Evolutionary conservation across 2,329 filamentous ascomycete species (phyloP).

Genomic region (Paecilomyces niveus): DNA sequence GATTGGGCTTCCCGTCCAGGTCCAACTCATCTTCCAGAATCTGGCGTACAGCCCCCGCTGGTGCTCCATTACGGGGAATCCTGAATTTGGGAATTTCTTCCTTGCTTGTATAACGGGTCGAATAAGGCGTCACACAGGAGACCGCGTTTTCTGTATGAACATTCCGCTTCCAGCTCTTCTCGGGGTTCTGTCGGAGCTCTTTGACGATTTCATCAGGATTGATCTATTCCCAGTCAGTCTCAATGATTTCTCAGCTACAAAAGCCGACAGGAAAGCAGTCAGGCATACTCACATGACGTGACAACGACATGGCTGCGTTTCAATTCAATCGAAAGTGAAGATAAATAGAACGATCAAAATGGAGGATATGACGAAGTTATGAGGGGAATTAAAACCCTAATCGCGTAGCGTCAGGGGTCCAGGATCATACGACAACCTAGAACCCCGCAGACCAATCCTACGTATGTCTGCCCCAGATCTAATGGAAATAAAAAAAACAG

Average conservation of each 20-base stretch:
- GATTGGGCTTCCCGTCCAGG: constrained; percentile 58
- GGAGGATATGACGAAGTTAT: too few species aligned
- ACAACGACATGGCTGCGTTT: constrained; percentile 1
- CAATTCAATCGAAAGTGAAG: neutral
- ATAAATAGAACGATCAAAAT: neutral
- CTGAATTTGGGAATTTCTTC: constrained; percentile 26
- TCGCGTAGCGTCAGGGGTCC: too few species aligned
- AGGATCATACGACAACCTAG: too few species aligned
- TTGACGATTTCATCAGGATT: constrained; percentile 20
- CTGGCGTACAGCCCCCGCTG: constrained; percentile 54
- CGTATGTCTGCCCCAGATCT: too few species aligned
- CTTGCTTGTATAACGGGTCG: constrained; percentile 23
- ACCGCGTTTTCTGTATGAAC: constrained; percentile 18
- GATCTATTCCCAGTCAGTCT: constrained; percentile 10
- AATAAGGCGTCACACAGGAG: constrained; percentile 23
- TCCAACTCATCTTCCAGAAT: constrained; percentile 58
- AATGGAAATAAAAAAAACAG: neutral
- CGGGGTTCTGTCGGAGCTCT: constrained; percentile 14
- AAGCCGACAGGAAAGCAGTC: neutral
- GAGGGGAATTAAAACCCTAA: too few species aligned
- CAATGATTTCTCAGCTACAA: neutral
- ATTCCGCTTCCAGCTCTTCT: constrained; percentile 17
- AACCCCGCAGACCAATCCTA: too few species aligned
- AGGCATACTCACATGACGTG: constrained; percentile 2
- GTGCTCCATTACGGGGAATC: constrained; percentile 23